Conservation (phyloP, 352 stramenopile genomes). For the Globisporangium parvum region DNA sequence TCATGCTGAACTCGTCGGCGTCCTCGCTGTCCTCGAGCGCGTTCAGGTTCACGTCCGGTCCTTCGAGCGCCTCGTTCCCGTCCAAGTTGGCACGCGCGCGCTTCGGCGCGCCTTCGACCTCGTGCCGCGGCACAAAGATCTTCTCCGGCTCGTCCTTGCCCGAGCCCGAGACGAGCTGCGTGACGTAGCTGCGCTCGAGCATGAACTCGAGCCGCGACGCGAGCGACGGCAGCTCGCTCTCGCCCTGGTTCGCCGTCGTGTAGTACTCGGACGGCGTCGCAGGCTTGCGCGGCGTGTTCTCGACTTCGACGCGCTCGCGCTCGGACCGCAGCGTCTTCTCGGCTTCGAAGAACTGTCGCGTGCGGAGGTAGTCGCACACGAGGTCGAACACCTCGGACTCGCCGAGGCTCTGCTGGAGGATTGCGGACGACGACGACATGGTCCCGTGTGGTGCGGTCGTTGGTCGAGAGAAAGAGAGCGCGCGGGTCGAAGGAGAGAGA, state of each 20-base stretch:
- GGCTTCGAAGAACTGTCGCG: slow-evolving; percentile 81
- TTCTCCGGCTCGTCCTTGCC: slow-evolving; percentile 56
- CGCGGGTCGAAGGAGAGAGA: too few species aligned
- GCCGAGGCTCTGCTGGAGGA: slow-evolving; percentile 71
- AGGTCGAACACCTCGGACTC: slow-evolving; percentile 86
- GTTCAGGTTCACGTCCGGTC: slow-evolving; percentile 28
- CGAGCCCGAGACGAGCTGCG: slow-evolving; percentile 67
- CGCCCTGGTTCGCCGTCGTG: slow-evolving; percentile 28
- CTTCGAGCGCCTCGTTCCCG: slow-evolving; percentile 59
- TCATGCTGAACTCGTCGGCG: slow-evolving; percentile 53
- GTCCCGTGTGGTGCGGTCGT: slow-evolving; percentile 2
- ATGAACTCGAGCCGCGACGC: slow-evolving; percentile 71
- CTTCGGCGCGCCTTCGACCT: slow-evolving; percentile 41
- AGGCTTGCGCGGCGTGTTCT: slow-evolving; percentile 9
- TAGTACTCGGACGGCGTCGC: slow-evolving; percentile 19
- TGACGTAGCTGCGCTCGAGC: slow-evolving; percentile 83
- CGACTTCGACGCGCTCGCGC: slow-evolving; percentile 36
- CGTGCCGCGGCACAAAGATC: slow-evolving; percentile 71
- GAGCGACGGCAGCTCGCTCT: slow-evolving; percentile 24
- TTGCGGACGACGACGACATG: slow-evolving; percentile 53
- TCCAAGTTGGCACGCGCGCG: slow-evolving; percentile 62
- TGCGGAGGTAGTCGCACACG: slow-evolving; percentile 84
- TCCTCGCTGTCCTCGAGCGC: slow-evolving; percentile 26
- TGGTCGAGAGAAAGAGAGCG: too few species aligned
- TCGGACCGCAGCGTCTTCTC: slow-evolving; percentile 69